Percentiles rank a stretch among this genome's conserved stretches.
phyloP scores from a whole-genome alignment of 371 early-diverging fungal species.

The Nematocida major region DNA sequence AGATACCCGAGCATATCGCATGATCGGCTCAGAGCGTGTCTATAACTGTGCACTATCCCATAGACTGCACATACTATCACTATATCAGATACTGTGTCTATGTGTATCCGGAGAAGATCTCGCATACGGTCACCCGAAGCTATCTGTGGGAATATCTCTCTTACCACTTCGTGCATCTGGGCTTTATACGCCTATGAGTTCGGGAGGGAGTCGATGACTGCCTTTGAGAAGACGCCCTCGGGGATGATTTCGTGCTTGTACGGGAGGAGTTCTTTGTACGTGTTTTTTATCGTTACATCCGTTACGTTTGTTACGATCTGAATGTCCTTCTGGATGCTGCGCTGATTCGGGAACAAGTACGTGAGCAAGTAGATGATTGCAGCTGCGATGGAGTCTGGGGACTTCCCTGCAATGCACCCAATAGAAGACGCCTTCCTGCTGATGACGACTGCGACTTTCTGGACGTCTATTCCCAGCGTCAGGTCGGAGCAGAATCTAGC shows the following conservation, averaged over 20 bases:
- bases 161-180: not conserved
- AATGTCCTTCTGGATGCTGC: slow-evolving; percentile 62
- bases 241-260: slow-evolving; percentile 63
- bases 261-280: slow-evolving; percentile 64
- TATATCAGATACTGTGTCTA: no score
- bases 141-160: not conserved
- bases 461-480: slow-evolving; percentile 61
- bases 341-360: slow-evolving; percentile 61
- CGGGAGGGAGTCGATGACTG: slow-evolving; percentile 56
- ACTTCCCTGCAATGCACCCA: slow-evolving; percentile 64
- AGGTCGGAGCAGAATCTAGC: slow-evolving; percentile 66
- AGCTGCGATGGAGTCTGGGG: slow-evolving; percentile 66
- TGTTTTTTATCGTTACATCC: slow-evolving; percentile 66
- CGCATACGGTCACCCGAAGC: no score
- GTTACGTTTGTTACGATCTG: slow-evolving; percentile 65
- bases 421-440: slow-evolving; percentile 53
- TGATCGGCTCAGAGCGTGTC: no score
- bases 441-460: slow-evolving; percentile 61
- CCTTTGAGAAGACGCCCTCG: slow-evolving; percentile 53
- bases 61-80: no score
- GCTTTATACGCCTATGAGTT: slow-evolving; percentile 26
- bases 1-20: no score
- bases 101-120: no score
- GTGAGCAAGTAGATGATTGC: slow-evolving; percentile 65
- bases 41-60: no score